Percentiles rank a stretch among this genome's conserved stretches.
phyloP scores from a whole-genome alignment of 2,329 filamentous ascomycete genomes.

The Diaporthe aspalathi region DNA sequence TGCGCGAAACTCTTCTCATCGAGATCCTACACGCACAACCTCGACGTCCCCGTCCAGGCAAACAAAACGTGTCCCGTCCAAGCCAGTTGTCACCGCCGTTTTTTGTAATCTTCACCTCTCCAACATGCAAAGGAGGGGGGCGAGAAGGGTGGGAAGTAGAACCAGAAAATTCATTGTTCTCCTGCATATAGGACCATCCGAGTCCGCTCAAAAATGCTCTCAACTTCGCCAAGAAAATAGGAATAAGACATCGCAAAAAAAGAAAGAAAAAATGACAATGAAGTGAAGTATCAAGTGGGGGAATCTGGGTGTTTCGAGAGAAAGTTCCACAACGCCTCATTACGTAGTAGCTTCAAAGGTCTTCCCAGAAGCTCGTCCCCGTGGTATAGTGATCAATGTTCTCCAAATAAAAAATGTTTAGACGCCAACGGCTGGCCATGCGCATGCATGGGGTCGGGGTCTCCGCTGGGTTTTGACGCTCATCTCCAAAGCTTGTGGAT shows the following conservation, averaged over 20 bases:
- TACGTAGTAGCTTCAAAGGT: constrained; percentile 31
- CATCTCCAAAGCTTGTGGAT: constrained; percentile 36
- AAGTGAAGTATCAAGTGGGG: not conserved
- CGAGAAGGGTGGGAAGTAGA: not conserved
- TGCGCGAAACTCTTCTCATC: constrained; percentile 7
- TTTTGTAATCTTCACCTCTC: not conserved
- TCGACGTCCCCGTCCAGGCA: constrained; percentile 20
- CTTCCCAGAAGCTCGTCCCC: constrained; percentile 31
- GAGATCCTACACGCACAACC: not conserved
- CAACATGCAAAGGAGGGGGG: not conserved
- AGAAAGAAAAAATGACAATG: constrained; percentile 4
- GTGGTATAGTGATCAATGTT: constrained; percentile 31
- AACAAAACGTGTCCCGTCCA: constrained; percentile 10
- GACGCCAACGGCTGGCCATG: constrained; percentile 22
- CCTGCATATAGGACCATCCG: not conserved
- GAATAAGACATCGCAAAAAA: not conserved
- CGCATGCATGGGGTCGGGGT: constrained; percentile 19
- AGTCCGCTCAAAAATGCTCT: constrained; percentile 18
- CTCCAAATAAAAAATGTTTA: not conserved
- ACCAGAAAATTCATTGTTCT: not conserved
- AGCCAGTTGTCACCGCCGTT: constrained; percentile 31
- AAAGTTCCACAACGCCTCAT: constrained; percentile 38
- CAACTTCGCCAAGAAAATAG: constrained; percentile 12
- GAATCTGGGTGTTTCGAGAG: constrained; percentile 31
- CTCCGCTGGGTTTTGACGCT: constrained; percentile 27